These are phyloP conservation scores for Umbelopsis isabellina DNA, from an alignment of 192 early-diverging fungal species.

Conservation along the genomic window DNA sequence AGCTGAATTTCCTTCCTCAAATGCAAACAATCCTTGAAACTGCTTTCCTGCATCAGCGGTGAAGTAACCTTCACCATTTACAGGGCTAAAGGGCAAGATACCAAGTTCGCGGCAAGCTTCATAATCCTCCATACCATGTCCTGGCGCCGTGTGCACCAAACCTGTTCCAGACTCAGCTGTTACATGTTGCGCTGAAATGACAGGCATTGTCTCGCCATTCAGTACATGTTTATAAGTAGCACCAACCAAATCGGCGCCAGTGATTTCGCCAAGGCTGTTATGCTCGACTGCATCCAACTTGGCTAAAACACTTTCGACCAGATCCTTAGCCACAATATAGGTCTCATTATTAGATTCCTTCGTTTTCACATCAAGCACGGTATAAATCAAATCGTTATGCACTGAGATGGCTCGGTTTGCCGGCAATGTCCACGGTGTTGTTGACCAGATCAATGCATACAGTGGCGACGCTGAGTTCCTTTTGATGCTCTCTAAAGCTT, in stretches of 20 bases:
- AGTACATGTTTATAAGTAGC: constrained; percentile 61
- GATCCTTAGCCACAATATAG: constrained; percentile 51
- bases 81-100: constrained; percentile 69
- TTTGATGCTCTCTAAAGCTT: neutral
- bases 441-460: constrained; percentile 72
- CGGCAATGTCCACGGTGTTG: constrained; percentile 82
- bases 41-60: constrained; percentile 65
- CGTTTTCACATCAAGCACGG: constrained; percentile 40
- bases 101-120: constrained; percentile 58
- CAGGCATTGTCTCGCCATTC: constrained; percentile 42
- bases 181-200: constrained; percentile 70
- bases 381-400: constrained; percentile 66
- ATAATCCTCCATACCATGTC: constrained; percentile 86
- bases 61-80: constrained; percentile 69
- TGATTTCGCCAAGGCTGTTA: constrained; percentile 22
- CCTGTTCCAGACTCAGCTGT: constrained; percentile 75
- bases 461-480: constrained; percentile 23
- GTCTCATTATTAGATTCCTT: constrained; percentile 15
- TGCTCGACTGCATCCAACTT: constrained; percentile 29
- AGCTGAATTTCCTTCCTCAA: constrained; percentile 58
- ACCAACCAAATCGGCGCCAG: constrained; percentile 56
- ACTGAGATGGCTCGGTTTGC: constrained; percentile 76
- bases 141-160: constrained; percentile 83
- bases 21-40: constrained; percentile 64
- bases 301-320: constrained; percentile 41